A percentile compares a stretch with the other conserved stretches of the same genome.
phyloP scores from a whole-genome alignment of 129 eudicot genomes.

The Glebionis coronaria region DNA sequence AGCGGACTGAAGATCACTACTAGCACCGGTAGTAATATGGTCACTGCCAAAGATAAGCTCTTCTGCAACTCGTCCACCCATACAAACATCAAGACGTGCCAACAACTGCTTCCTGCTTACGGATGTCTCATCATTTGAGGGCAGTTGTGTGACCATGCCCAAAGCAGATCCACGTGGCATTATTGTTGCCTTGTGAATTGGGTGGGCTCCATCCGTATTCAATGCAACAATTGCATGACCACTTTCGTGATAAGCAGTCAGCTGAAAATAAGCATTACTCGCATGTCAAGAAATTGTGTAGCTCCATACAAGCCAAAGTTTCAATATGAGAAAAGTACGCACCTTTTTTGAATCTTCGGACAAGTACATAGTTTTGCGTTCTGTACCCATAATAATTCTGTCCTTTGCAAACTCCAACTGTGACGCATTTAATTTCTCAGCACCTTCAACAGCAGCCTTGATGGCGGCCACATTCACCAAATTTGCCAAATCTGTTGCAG shows the following conservation, averaged over 20 bases:
- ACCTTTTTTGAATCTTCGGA: conserved; percentile 92
- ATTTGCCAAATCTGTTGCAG: conserved; percentile 74
- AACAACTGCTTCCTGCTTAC: conserved; percentile 79
- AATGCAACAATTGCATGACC: conserved; percentile 97
- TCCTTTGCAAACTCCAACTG: conserved; percentile 94
- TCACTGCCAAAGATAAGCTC: conserved; percentile 90
- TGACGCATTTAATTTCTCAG: conserved; percentile 61
- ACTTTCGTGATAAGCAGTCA: conserved; percentile 94
- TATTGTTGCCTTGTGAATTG: conserved; percentile 93
- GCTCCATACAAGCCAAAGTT: neutral
- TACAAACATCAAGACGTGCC: conserved; percentile 97
- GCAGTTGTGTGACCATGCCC: conserved; percentile 97
- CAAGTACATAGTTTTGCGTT: conserved; percentile 80
- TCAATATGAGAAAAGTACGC: neutral
- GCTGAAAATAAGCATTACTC: conserved; percentile 41
- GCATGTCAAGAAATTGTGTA: neutral
- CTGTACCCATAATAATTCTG: conserved; percentile 94
- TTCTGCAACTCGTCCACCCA: conserved; percentile 99
- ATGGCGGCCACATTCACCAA: conserved; percentile 94
- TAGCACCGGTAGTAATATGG: conserved; percentile 88
- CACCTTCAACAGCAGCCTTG: conserved; percentile 97
- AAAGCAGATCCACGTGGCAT: conserved; percentile 95
- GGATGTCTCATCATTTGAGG: conserved; percentile 88
- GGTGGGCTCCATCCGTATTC: conserved; percentile 91
- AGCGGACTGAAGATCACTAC: conserved; percentile 79